These are phyloP conservation scores for Dispira simplex DNA, from an alignment of 192 early-diverging fungal species.

Conservation along the genomic window DNA sequence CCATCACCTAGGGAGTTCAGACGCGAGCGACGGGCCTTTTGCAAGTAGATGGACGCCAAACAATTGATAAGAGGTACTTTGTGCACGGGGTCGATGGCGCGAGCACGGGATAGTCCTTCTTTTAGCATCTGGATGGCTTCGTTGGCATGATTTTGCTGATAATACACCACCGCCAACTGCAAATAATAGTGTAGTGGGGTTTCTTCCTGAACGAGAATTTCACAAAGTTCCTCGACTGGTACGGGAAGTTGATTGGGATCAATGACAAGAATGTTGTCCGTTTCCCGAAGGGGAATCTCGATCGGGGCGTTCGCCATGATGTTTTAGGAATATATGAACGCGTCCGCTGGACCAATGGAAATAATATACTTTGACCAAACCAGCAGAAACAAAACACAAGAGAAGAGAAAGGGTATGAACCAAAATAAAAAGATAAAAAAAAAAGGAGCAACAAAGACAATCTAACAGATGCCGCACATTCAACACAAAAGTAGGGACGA, in stretches of 20 bases:
- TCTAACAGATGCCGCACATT: no score
- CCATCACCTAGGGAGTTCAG: slow-evolving; percentile 8
- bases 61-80: slow-evolving; percentile 56
- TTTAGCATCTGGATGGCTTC: slow-evolving; percentile 38
- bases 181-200: slow-evolving; percentile 45
- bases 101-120: slow-evolving; percentile 33
- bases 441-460: no score
- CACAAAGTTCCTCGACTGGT: slow-evolving; percentile 43
- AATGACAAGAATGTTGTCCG: slow-evolving; percentile 57
- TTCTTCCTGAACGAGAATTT: slow-evolving; percentile 50
- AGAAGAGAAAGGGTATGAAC: no score
- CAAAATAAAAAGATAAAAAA: no score
- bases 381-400: no score
- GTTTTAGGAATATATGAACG: background rate
- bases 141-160: slow-evolving; percentile 40
- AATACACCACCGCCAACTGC: slow-evolving; percentile 65
- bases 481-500: no score
- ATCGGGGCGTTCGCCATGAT: slow-evolving; percentile 17
- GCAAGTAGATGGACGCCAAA: slow-evolving; percentile 61
- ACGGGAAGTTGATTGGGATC: slow-evolving; percentile 38
- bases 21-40: slow-evolving; percentile 31
- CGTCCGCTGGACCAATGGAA: no score
- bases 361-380: no score
- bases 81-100: slow-evolving; percentile 17
- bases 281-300: slow-evolving; percentile 42